Evolutionary conservation across 345 rosid genomes (phyloP), one percentile per base, ranked within the genome.

Genomic region (Reutealis trisperma): DNA sequence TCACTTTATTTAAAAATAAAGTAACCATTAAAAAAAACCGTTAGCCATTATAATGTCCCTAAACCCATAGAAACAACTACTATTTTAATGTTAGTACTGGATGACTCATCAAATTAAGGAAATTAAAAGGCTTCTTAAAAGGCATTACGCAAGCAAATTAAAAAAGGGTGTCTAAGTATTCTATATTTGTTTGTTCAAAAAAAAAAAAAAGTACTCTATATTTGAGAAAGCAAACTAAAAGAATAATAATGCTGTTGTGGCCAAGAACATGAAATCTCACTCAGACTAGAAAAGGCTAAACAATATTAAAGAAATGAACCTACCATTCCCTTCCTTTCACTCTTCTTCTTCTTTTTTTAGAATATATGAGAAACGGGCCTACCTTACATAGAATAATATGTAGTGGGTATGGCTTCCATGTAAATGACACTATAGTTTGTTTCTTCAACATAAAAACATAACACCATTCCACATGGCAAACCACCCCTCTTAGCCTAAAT

Each of bases 161-260:
- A 15, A 34, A 65, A 32, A 42, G 61, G 19, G 64, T 44, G 49
- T 70, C 69, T 8, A 62, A 58, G 6, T 24, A 41, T 34, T 63
- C 21, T 11, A 8, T 49, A 37, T 37, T 77, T 37, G 22, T n/a
- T n/a, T n/a, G n/a, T n/a, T n/a, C n/a, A n/a, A n/a, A n/a, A n/a
- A n/a, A n/a, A n/a, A n/a, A n/a, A n/a, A n/a, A n/a, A 62, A 58
- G 6, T 24, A 41, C 22, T 63, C 21, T 11, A 8, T 49, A 37
- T 37, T 77, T 37, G 22, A 42, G 25, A 55, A 71, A 49, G 63
- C 51, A 71, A 37, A 37, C 0, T 37, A 37, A 77, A 63, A 62
- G 75, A 77, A 71, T 44, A 45, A 63, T 63, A 22, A 71, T 64
- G 74, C 75, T 54, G 80, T 21, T 71, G 65, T 77, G 75, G 63